Evolutionary conservation across 495 filamentous ascomycete genomes (phyloP), one percentile per base, ranked within the genome.

Genomic region (Aspergillus steynii): DNA sequence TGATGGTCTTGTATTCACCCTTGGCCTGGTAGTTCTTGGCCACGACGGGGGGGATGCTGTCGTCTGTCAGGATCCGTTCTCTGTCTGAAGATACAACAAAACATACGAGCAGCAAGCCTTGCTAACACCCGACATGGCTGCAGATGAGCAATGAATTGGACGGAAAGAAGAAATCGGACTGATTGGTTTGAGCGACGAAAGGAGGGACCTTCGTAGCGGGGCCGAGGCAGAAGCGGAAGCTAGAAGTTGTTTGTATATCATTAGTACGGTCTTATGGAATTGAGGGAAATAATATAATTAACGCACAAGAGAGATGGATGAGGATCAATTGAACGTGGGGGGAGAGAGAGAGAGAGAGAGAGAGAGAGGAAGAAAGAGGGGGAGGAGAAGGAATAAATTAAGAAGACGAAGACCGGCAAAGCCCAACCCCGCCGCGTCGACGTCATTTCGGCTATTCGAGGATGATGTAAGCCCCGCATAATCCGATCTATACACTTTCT

Each of bases 1-100:
- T 80, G 70, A 86, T 74, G 48, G 79, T 83, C 65, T 84, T 81
- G 68, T 85, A 88, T 67, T 80, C 73, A 55, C 86, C 86, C 70
- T 88, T 88, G 63, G 78, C 68, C 60, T 80, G 68, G 73, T 88
- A 89, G 58, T 73, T 82, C 61, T 84, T 81, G 60, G 75, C 73
- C 25, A 85, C 71, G 45, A 86, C 74, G 10, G 85, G 83, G 5
- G 85, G 84, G 59, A 85, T 78, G 15, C 77, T 80, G 42, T 29
- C 34, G 50, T 32, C 52, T 20, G 20, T 20, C 20, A 20, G 20
- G 20, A 20, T 20, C 20, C 20, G 20, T 20, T 20, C 20, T 20
- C 20, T 20, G 0, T 20, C 20, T 20, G 20, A 20, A 20, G 20
- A 20, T 20, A 20, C 20, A 20, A 20, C 20, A 20, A n/a, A 28